These are phyloP conservation scores for Tylopilus rubrobrunneus DNA, from an alignment of 768 basidiomycete genomes.

Conservation along the genomic window DNA sequence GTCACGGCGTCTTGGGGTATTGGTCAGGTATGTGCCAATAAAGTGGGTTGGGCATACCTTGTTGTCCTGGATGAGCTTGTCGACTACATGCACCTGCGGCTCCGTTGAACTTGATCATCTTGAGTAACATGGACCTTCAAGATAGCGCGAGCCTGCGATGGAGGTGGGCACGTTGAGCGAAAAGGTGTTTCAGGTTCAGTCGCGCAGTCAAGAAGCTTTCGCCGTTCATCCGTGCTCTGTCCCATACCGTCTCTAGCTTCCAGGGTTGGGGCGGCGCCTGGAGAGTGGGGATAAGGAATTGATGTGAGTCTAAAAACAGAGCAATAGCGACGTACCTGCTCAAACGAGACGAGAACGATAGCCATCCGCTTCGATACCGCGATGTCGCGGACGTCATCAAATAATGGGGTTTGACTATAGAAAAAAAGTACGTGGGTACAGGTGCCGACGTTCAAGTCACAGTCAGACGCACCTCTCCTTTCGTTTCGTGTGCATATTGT, in stretches of 20 bases:
- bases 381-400: conserved; percentile 52
- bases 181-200: conserved; percentile 53
- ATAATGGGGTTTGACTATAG: conserved; percentile 47
- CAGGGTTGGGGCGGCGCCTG: conserved; percentile 74
- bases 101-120: no score
- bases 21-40: no score
- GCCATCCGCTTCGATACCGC: conserved; percentile 40
- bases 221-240: conserved; percentile 35
- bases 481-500: conserved; percentile 42
- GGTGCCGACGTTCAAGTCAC: not conserved
- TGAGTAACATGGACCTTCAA: no score
- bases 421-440: not conserved
- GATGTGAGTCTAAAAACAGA: not conserved
- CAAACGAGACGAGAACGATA: conserved; percentile 39
- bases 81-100: no score
- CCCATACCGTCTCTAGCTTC: conserved; percentile 62
- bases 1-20: no score
- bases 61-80: no score
- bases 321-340: conserved; percentile 15
- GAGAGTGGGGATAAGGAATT: not conserved
- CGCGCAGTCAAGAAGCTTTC: conserved; percentile 15
- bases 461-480: conserved; percentile 40
- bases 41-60: no score
- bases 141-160: conserved; percentile 77
- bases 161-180: conserved; percentile 56